Conservation (phyloP, 1,284 basidiomycete genomes). For the Pholiota adiposa region DNA sequence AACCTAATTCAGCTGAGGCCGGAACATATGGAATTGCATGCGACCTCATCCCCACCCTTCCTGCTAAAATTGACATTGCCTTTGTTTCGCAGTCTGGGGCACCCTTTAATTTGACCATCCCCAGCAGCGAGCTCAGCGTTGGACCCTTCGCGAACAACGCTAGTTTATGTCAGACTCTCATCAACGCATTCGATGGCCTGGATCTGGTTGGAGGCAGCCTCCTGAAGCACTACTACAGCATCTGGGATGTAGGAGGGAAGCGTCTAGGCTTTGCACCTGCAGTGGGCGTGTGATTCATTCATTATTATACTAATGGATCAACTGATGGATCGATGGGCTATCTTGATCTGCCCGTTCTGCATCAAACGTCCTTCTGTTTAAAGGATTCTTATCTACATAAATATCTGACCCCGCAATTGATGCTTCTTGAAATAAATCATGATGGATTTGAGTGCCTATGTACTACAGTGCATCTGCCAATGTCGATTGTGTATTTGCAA, state of each 20-base stretch:
- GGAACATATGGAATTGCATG: constrained; percentile 63
- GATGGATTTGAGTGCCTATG: background rate
- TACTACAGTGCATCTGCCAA: background rate
- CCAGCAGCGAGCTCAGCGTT: constrained; percentile 56
- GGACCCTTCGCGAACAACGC: constrained; percentile 55
- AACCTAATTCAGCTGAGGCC: constrained; percentile 49
- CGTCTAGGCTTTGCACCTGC: constrained; percentile 54
- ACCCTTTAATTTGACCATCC: constrained; percentile 59
- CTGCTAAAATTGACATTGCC: constrained; percentile 52
- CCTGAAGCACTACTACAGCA: constrained; percentile 61
- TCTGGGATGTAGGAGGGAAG: constrained; percentile 53
- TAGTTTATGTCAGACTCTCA: constrained; percentile 54
- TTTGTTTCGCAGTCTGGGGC: constrained; percentile 51
- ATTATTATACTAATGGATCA: background rate
- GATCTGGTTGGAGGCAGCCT: constrained; percentile 55
- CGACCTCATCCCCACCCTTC: constrained; percentile 44
- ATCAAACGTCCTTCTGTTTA: background rate
- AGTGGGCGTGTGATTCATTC: constrained; percentile 15
- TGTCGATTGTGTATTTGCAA: no score
- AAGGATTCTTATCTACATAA: background rate
- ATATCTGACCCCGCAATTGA: constrained; percentile 1
- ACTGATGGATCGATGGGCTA: background rate
- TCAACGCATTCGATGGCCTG: constrained; percentile 56
- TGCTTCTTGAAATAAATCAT: constrained; percentile 4
- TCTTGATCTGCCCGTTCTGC: background rate